These are phyloP conservation scores for Solanum pinnatisectum DNA, from an alignment of 257 asterid species.

Conservation along the genomic window DNA sequence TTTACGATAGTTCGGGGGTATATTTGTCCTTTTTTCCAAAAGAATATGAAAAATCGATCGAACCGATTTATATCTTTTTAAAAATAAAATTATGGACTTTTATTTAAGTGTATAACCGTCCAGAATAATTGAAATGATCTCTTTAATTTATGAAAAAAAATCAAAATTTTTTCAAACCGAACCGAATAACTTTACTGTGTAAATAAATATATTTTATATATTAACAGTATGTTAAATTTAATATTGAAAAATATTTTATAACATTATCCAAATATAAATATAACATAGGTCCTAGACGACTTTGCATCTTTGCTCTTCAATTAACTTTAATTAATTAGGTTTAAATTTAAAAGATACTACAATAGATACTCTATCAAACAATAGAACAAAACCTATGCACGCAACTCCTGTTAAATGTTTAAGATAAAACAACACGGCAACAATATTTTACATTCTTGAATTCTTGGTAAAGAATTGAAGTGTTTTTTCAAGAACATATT, in stretches of 20 bases:
- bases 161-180: accelerated
- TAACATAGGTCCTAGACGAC: background rate
- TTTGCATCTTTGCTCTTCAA: no score
- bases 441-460: no score
- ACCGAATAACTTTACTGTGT: background rate
- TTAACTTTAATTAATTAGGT: background rate
- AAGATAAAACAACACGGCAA: background rate
- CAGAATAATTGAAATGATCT: background rate
- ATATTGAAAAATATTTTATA: no score
- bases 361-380: background rate
- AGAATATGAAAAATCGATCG: no score
- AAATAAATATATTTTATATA: no score
- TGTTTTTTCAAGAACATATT: no score
- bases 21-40: no score
- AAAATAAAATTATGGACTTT: no score
- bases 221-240: background rate
- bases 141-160: no score
- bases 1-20: no score
- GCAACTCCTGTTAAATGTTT: background rate
- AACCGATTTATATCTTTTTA: no score
- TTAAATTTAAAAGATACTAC: background rate
- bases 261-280: background rate
- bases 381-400: background rate
- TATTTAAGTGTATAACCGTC: no score
- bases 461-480: background rate